Conservation (phyloP, 257 asterid genomes). For the Nicotiana tomentosiformis region DNA sequence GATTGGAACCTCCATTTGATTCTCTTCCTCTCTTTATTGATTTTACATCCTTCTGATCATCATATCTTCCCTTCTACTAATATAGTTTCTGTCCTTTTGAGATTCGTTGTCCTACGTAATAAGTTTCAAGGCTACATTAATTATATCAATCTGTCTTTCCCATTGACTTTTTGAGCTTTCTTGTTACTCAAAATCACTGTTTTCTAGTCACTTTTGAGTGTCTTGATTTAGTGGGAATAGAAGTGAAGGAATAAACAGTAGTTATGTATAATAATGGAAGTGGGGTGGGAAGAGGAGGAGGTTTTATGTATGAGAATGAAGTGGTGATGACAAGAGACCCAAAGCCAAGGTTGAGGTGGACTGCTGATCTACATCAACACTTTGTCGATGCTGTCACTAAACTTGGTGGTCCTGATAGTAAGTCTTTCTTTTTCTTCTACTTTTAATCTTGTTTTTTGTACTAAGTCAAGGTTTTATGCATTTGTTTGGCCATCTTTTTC, state of each 20-base stretch:
- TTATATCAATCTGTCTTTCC: not conserved
- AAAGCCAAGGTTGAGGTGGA: slow-evolving; percentile 47
- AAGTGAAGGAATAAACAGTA: not conserved
- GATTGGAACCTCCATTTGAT: not conserved
- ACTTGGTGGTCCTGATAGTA: slow-evolving; percentile 47
- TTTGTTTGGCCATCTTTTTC: not conserved
- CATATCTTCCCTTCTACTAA: not conserved
- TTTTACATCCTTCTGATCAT: not conserved
- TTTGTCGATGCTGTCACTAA: slow-evolving; percentile 45
- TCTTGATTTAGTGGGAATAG: not conserved
- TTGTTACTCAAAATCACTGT: slow-evolving; percentile 4
- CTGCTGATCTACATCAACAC: slow-evolving; percentile 40
- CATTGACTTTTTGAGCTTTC: not conserved
- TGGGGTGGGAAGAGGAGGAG: not conserved
- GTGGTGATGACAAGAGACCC: slow-evolving; percentile 41
- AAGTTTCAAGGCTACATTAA: not conserved
- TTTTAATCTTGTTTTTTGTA: not conserved
- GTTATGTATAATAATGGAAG: not conserved
- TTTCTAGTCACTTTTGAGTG: slow-evolving; percentile 13
- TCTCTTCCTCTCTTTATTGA: not conserved
- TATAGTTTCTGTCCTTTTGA: not conserved
- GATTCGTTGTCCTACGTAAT: not conserved
- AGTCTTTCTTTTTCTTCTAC: slow-evolving; percentile 1
- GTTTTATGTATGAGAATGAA: not conserved
- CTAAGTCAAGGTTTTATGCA: not conserved